Conservation (phyloP, 108 stramenopile species). For the Nannochloropsis granulata region DNA sequence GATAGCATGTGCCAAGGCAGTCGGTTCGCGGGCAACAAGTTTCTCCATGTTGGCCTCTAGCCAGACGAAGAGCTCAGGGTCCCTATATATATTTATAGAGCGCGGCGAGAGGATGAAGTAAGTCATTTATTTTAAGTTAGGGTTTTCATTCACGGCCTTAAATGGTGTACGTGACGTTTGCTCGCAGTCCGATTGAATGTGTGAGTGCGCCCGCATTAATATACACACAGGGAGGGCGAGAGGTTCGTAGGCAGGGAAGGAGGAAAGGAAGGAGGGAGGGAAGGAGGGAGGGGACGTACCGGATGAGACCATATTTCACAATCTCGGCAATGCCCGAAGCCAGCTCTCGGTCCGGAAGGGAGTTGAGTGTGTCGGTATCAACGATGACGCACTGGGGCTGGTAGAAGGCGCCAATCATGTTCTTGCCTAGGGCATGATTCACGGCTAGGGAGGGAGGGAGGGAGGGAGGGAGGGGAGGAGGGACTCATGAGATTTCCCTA, state of each 20-base stretch:
- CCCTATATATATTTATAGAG: conserved; percentile 8
- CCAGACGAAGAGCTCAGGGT: conserved; percentile 80
- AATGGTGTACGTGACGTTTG: no score
- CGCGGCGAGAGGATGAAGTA: no score
- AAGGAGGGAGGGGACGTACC: background rate
- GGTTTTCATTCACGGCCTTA: no score
- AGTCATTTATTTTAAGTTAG: no score
- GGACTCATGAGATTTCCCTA: no score
- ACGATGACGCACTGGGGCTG: conserved; percentile 78
- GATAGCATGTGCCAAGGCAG: conserved; percentile 60
- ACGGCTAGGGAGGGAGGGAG: no score
- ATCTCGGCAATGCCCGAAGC: conserved; percentile 77
- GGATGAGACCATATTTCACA: conserved; percentile 75
- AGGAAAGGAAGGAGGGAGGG: background rate
- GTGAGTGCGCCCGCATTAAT: no score
- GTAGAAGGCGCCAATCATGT: conserved; percentile 96
- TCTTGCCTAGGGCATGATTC: conserved; percentile 83
- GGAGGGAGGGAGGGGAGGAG: no score
- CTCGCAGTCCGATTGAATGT: no score
- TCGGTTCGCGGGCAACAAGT: conserved; percentile 56
- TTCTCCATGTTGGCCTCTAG: conserved; percentile 65
- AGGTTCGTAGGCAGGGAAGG: background rate
- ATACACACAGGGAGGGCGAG: no score
- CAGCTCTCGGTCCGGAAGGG: conserved; percentile 84
- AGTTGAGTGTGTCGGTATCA: conserved; percentile 59